These are phyloP conservation scores for Globisporangium orthogonon DNA, from an alignment of 352 stramenopile species.

Conservation along the genomic window DNA sequence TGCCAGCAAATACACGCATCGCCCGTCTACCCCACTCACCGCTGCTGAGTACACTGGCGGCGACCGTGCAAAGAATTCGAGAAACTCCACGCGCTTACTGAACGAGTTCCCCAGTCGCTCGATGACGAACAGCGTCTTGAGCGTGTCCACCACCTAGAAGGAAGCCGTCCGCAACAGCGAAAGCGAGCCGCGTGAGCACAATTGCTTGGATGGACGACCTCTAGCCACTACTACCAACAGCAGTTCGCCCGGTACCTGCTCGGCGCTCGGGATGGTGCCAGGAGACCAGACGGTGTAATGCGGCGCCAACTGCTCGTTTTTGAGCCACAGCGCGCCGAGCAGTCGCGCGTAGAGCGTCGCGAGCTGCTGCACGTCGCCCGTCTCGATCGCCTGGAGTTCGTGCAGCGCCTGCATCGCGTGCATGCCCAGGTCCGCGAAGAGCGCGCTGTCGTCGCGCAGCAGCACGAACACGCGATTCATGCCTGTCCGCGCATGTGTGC, in stretches of 20 bases:
- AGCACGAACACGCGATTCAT: slow-evolving; percentile 36
- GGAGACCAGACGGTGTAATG: not conserved
- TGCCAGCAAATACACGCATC: not conserved
- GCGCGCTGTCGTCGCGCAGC: slow-evolving; percentile 17
- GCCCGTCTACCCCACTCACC: slow-evolving; percentile 14
- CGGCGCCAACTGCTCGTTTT: slow-evolving; percentile 23
- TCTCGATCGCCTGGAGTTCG: slow-evolving; percentile 54
- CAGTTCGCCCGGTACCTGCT: not conserved
- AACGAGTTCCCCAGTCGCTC: slow-evolving; percentile 70
- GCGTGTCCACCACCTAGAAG: slow-evolving; percentile 26
- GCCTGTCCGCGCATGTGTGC: slow-evolving; percentile 3
- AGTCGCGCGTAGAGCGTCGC: slow-evolving; percentile 53
- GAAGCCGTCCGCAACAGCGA: not conserved
- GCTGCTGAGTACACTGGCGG: slow-evolving; percentile 40
- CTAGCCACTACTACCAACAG: no score
- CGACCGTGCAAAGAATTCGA: slow-evolving; percentile 50
- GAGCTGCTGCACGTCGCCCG: slow-evolving; percentile 32
- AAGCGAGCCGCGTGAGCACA: no score
- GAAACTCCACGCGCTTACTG: slow-evolving; percentile 50
- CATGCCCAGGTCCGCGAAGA: slow-evolving; percentile 23
- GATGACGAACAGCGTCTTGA: slow-evolving; percentile 64
- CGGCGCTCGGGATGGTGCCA: slow-evolving; percentile 17
- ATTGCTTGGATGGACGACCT: no score
- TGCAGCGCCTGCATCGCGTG: slow-evolving; percentile 63
- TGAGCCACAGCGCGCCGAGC: slow-evolving; percentile 45